Percentiles rank a stretch among this genome's conserved stretches.
Evolutionary conservation across 495 filamentous ascomycete genomes (phyloP).

Genomic region (Aspergillus panamensis): DNA sequence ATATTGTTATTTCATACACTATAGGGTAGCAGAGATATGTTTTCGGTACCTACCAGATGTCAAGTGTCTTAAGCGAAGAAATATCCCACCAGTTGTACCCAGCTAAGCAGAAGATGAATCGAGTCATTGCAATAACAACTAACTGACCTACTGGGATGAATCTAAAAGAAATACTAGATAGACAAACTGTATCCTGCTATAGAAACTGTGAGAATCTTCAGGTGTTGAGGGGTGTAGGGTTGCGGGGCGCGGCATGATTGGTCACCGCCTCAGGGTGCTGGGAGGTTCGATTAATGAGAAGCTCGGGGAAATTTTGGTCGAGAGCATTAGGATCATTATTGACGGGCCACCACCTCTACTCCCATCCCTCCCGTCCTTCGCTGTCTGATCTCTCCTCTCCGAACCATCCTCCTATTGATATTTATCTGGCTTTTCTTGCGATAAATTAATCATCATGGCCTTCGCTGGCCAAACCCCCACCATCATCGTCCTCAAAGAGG

Average conservation of each 20-base stretch:
- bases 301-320: slow-evolving; percentile 50
- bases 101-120: no score
- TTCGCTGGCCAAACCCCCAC: slow-evolving; percentile 98
- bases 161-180: no score
- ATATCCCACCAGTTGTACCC: no score
- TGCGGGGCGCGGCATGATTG: slow-evolving; percentile 30
- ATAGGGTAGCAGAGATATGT: no score
- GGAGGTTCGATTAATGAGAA: slow-evolving; percentile 31
- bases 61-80: no score
- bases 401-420: slow-evolving; percentile 13
- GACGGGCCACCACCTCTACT: slow-evolving; percentile 16
- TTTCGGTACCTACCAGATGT: no score
- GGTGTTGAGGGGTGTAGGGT: slow-evolving; percentile 20
- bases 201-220: neutral
- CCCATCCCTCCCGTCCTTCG: slow-evolving; percentile 24
- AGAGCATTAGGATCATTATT: slow-evolving; percentile 22
- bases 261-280: slow-evolving; percentile 38
- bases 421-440: slow-evolving; percentile 5
- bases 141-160: no score
- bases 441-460: slow-evolving; percentile 59
- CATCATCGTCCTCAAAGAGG: slow-evolving; percentile 97
- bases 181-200: no score
- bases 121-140: no score
- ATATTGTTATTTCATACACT: no score
- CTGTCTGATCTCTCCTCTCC: slow-evolving; percentile 9